Evolutionary conservation across 805 yeast genomes (phyloP).

Genomic region (Diddensiella transvaalensis): DNA sequence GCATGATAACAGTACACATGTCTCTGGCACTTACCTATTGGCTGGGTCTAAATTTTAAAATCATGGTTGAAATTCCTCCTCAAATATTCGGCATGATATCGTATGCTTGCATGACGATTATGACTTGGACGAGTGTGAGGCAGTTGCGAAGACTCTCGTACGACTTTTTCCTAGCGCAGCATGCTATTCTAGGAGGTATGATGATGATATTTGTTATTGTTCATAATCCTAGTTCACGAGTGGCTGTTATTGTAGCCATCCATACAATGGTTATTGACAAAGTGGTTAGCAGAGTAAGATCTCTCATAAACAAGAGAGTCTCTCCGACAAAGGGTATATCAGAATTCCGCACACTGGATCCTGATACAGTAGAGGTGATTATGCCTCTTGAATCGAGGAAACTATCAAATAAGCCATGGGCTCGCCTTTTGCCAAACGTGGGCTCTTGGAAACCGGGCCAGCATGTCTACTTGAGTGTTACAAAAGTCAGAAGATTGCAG

Average conservation of each 20-base stretch:
- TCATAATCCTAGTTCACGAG: constrained; percentile 39
- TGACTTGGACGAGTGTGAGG: constrained; percentile 38
- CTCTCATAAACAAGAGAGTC: constrained; percentile 34
- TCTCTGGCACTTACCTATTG: constrained; percentile 38
- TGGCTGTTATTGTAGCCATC: constrained; percentile 39
- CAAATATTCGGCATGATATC: constrained; percentile 50
- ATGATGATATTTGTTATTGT: constrained; percentile 43
- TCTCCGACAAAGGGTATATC: constrained; percentile 41
- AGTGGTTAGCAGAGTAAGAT: constrained; percentile 33
- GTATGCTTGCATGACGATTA: constrained; percentile 36
- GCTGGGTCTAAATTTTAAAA: constrained; percentile 37
- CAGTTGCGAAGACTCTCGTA: constrained; percentile 39
- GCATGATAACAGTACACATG: constrained; percentile 38
- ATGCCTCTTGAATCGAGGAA: constrained; percentile 31
- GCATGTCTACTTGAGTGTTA: constrained; percentile 42
- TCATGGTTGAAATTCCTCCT: constrained; percentile 46
- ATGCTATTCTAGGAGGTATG: constrained; percentile 39
- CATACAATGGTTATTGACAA: constrained; percentile 44
- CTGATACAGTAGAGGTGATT: constrained; percentile 38
- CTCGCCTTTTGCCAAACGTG: constrained; percentile 32
- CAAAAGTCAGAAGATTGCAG: constrained; percentile 38
- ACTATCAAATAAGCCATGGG: constrained; percentile 31
- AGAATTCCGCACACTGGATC: constrained; percentile 40
- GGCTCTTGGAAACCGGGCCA: constrained; percentile 49
- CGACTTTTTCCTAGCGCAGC: constrained; percentile 44